Evolutionary conservation across 495 filamentous ascomycete species (phyloP).

Genomic region (Trichocladium antarcticum): DNA sequence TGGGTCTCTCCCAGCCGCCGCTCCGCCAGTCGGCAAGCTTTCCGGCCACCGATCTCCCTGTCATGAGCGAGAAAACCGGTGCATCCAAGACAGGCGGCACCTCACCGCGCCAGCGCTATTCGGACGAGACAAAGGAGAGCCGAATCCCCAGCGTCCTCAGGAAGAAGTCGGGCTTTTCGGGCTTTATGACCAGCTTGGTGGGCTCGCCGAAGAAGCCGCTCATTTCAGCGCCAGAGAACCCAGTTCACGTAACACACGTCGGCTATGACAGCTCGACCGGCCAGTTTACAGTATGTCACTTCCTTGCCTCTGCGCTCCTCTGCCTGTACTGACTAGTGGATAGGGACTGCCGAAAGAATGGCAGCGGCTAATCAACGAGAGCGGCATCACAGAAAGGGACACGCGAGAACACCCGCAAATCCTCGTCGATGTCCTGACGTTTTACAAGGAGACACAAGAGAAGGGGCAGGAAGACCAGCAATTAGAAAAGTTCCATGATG

Average conservation of each 20-base stretch:
- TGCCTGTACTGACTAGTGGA: conserved; percentile 21
- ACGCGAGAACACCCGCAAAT: conserved; percentile 91
- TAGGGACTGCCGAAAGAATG: conserved; percentile 95
- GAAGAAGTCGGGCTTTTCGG: conserved; percentile 92
- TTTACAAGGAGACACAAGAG: conserved; percentile 88
- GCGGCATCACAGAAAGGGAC: conserved; percentile 90
- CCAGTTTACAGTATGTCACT: conserved; percentile 75
- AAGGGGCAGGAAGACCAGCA: conserved; percentile 71
- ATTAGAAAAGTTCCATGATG: conserved; percentile 92
- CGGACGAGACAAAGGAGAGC: conserved; percentile 63
- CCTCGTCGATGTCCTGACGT: conserved; percentile 86
- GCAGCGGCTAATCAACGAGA: conserved; percentile 90
- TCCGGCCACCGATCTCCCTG: conserved; percentile 44
- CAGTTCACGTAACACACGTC: conserved; percentile 94
- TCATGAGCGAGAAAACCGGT: conserved; percentile 39
- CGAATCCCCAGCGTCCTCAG: conserved; percentile 48
- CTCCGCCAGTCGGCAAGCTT: conserved; percentile 77
- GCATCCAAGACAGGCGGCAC: conserved; percentile 46
- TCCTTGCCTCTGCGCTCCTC: conserved; percentile 4
- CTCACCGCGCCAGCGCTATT: conserved; percentile 62
- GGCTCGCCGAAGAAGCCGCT: conserved; percentile 82
- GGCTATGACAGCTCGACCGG: conserved; percentile 95
- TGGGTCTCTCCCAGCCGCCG: conserved; percentile 39
- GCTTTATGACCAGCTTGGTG: conserved; percentile 85
- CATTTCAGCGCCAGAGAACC: conserved; percentile 93